A percentile compares a stretch with the other conserved stretches of the same genome.
phyloP scores from a whole-genome alignment of 2,329 filamentous ascomycete genomes.

The Amesomyces nigricolor region DNA sequence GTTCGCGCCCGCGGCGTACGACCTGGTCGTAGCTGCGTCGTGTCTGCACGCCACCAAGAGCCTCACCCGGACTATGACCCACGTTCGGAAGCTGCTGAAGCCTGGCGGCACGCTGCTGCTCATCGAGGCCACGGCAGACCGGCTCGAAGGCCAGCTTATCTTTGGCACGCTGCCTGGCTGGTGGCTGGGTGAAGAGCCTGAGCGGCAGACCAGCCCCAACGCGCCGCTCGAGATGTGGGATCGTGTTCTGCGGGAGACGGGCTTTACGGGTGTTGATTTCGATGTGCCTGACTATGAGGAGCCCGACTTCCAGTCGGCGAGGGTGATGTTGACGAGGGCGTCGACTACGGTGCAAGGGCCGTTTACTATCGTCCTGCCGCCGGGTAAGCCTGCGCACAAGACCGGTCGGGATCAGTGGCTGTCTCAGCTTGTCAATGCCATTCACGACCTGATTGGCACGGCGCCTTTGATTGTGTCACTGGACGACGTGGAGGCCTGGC shows the following conservation, averaged over 20 bases:
- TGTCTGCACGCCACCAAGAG: slow-evolving; percentile 33
- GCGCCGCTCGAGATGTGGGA: slow-evolving; percentile 27
- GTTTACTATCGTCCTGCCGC: too few species aligned
- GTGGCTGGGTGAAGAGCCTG: slow-evolving; percentile 32
- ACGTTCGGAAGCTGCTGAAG: slow-evolving; percentile 32
- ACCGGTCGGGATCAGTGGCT: too few species aligned
- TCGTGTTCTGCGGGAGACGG: slow-evolving; percentile 22
- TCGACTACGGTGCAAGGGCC: background rate
- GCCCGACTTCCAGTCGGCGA: background rate
- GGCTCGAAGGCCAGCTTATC: background rate
- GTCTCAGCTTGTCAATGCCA: too few species aligned
- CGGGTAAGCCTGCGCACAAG: too few species aligned
- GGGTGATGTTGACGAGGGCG: background rate
- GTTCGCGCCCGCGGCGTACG: slow-evolving; percentile 28
- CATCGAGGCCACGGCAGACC: slow-evolving; percentile 5
- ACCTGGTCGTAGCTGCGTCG: slow-evolving; percentile 34
- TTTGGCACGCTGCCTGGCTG: slow-evolving; percentile 29
- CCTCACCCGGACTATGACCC: slow-evolving; percentile 26
- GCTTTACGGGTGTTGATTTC: slow-evolving; percentile 18
- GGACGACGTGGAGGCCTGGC: too few species aligned
- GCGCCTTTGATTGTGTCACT: too few species aligned
- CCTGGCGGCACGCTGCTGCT: slow-evolving; percentile 36
- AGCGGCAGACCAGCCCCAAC: slow-evolving; percentile 27
- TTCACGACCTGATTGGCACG: too few species aligned
- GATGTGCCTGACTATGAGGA: slow-evolving; percentile 9